Conservation (phyloP, 2,329 filamentous ascomycete genomes). For the Setomelanomma holmii region DNA sequence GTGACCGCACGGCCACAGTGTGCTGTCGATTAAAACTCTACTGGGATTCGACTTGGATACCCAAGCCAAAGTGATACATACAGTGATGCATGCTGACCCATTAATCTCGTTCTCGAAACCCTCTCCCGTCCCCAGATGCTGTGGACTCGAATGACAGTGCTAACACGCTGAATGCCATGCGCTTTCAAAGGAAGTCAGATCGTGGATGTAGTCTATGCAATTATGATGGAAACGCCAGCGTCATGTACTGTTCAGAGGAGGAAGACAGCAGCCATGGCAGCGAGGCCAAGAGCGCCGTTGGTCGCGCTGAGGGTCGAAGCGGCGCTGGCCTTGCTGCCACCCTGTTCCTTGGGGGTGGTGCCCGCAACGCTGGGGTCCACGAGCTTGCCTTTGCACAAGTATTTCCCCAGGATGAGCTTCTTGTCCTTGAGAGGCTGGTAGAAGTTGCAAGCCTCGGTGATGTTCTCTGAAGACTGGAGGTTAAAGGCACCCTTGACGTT, state of each 20-base stretch:
- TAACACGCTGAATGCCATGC: constrained; percentile 37
- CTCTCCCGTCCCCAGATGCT: constrained; percentile 33
- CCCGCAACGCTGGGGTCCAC: constrained; percentile 46
- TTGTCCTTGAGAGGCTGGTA: constrained; percentile 52
- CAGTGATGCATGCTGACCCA: constrained; percentile 42
- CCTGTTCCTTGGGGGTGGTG: constrained; percentile 43
- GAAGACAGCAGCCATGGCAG: constrained; percentile 57
- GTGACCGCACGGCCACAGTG: constrained; percentile 24
- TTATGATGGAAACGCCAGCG: constrained; percentile 47
- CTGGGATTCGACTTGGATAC: constrained; percentile 35
- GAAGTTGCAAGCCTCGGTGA: constrained; percentile 49
- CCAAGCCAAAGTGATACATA: constrained; percentile 44
- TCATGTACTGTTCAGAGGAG: constrained; percentile 52
- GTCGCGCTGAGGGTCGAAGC: constrained; percentile 52
- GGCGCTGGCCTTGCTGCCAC: constrained; percentile 39
- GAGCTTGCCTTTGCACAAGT: constrained; percentile 51
- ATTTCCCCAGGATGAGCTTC: constrained; percentile 53
- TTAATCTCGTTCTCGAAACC: constrained; percentile 31
- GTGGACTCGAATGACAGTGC: constrained; percentile 27
- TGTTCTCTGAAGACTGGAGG: constrained; percentile 55
- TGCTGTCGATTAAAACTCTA: constrained; percentile 43
- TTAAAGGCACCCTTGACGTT: constrained; percentile 59
- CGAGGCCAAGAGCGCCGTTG: constrained; percentile 51
- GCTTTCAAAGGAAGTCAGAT: constrained; percentile 44
- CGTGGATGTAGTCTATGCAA: constrained; percentile 50